Percentiles rank a stretch among this genome's conserved stretches.
These are phyloP conservation scores for Flaveria trinervia DNA, from an alignment of 129 eudicot genomes.

Conservation along the genomic window DNA sequence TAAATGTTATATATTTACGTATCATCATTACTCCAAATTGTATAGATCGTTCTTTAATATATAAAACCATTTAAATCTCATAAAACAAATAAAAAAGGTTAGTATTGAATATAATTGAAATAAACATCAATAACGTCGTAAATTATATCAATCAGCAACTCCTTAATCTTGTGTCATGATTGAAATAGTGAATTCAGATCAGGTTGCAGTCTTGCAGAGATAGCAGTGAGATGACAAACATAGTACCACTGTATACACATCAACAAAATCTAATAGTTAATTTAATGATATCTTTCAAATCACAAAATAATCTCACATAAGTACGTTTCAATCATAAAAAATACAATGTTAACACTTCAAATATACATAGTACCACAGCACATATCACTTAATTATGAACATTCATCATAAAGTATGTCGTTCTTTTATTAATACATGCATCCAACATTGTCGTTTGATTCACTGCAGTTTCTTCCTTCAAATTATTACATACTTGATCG, in stretches of 20 bases:
- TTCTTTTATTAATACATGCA: no score
- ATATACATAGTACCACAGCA: no score
- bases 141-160: background rate
- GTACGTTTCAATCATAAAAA: background rate
- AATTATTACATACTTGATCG: no score
- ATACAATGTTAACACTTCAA: no score
- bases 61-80: background rate
- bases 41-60: no score
- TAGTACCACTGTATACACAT: conserved; percentile 24
- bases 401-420: no score
- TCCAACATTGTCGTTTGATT: no score
- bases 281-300: background rate
- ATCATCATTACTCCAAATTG: no score
- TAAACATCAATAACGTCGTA: background rate
- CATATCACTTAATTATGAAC: no score
- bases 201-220: conserved; percentile 11
- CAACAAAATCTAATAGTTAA: conserved; percentile 12
- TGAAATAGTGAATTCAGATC: conserved; percentile 19
- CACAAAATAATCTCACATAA: background rate
- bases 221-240: conserved; percentile 32
- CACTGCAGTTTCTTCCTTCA: no score
- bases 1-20: no score
- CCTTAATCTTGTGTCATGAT: conserved; percentile 22
- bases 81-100: background rate
- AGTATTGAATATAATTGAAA: background rate